Evolutionary conservation across 371 early-diverging fungal species (phyloP).

Genomic region (Conidiobolus incongruus): DNA sequence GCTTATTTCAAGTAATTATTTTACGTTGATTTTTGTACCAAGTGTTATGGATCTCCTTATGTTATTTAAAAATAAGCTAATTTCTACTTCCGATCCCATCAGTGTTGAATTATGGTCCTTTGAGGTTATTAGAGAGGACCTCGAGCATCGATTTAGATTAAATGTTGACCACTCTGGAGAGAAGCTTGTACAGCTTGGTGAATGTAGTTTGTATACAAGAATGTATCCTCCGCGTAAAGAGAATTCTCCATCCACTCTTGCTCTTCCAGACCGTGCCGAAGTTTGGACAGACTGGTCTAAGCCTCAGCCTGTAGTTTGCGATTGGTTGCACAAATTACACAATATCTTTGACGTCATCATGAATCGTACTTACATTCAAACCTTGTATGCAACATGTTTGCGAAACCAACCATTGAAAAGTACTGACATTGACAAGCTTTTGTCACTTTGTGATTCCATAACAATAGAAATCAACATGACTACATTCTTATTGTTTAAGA

Average conservation of each 20-base stretch:
- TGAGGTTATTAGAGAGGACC: conserved; percentile 3
- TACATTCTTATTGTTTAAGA: too few species aligned
- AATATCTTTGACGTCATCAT: background rate
- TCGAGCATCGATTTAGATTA: background rate
- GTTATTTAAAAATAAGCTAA: background rate
- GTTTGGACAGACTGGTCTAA: conserved; percentile 2
- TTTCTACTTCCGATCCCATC: background rate
- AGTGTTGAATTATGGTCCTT: background rate
- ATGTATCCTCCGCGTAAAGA: background rate
- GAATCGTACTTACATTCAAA: background rate
- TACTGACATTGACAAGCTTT: background rate
- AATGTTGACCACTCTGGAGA: background rate
- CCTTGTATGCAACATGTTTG: background rate
- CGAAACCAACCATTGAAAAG: background rate
- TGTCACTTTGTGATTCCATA: background rate
- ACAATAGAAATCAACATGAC: background rate
- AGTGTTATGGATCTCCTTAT: background rate
- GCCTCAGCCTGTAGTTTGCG: background rate
- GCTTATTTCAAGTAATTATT: too few species aligned
- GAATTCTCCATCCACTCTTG: background rate
- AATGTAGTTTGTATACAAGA: background rate
- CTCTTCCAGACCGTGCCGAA: background rate
- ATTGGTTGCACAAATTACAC: background rate
- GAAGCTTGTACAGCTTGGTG: background rate
- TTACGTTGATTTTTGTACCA: conserved; percentile 1